Evolutionary conservation across 768 basidiomycete species (phyloP), one percentile per base, ranked within the genome.

Genomic region (Mycena latifolia): DNA sequence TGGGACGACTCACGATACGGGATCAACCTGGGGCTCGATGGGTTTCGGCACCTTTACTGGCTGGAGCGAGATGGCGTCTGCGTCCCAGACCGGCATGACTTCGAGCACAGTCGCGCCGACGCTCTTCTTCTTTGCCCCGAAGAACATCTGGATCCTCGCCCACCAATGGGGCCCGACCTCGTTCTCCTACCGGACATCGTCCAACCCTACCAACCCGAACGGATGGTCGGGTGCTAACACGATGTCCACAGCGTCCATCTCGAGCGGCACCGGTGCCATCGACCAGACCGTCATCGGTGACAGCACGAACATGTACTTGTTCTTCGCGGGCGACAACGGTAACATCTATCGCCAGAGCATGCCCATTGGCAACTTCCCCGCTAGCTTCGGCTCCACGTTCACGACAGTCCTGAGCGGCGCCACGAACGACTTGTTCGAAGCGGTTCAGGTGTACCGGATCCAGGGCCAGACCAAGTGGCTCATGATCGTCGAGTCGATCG

Each of bases 401-500:
- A 45, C 47, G 18, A 31, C 29, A 7, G 46, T 64, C 29, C 14
- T 64, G 54, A 56, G 46, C 50, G 55, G 24, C 48, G 22, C 63
- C 5, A 57, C 51, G 28, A 56, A 69, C 58, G 33, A 69, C 53
- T 46, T 69, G 25, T 69, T 69, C 60, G 68, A 69, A 27, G 68
- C 68, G 18, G 58, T 64, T 15, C 51, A 69, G 54, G 68, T 69
- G 35, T 69, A 69, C 64, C 29, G 1, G 31, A 10, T 69, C 33
- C 41, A 55, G 43, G 63, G 63, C 47, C 63, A 56, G 46, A 62
- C n/a, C 31, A 39, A 61, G 52, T 69, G 29, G 18, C 64, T 69
- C 52, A 60, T 69, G 57, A 51, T 69, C 45, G 60, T 69, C 59
- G 68, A 69, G 41, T 57, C 51, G 39, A 69, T 69, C 43, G 68